phyloP scores from a whole-genome alignment of 306 rosid genomes.

The Malus sylvestris region DNA sequence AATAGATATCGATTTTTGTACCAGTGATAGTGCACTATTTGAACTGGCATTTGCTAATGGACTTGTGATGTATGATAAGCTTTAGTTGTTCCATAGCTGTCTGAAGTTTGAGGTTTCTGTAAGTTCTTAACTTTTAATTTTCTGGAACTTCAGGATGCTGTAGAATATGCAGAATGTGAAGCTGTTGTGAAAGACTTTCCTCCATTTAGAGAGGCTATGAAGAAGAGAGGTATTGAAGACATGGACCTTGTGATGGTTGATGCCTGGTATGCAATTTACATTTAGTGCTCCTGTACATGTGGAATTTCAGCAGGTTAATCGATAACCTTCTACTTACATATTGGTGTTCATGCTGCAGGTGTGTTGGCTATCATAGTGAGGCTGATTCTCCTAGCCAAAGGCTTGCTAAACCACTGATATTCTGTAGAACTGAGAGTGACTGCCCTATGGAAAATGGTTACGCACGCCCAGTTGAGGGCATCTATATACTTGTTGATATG shows the following conservation, averaged over 20 bases:
- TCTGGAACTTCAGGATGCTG: constrained; percentile 53
- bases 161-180: constrained; percentile 90
- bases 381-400: constrained; percentile 80
- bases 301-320: neutral
- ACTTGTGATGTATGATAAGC: neutral
- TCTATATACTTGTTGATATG: constrained; percentile 75
- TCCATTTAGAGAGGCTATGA: constrained; percentile 92
- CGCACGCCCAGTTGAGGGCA: constrained; percentile 92
- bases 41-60: neutral
- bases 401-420: constrained; percentile 82
- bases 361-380: constrained; percentile 77
- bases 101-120: neutral
- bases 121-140: neutral
- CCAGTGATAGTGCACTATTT: neutral
- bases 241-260: constrained; percentile 97
- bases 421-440: constrained; percentile 89
- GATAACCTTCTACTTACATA: neutral
- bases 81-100: neutral
- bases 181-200: constrained; percentile 78
- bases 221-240: constrained; percentile 90
- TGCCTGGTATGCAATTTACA: constrained; percentile 49
- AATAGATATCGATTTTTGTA: neutral
- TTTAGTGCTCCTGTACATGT: neutral
- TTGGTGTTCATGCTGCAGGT: constrained; percentile 41
- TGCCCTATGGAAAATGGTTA: constrained; percentile 97